Evolutionary conservation across 805 yeast genomes (phyloP), one percentile per base, ranked within the genome.

Genomic region (Schizosaccharomyces cryophilus): DNA sequence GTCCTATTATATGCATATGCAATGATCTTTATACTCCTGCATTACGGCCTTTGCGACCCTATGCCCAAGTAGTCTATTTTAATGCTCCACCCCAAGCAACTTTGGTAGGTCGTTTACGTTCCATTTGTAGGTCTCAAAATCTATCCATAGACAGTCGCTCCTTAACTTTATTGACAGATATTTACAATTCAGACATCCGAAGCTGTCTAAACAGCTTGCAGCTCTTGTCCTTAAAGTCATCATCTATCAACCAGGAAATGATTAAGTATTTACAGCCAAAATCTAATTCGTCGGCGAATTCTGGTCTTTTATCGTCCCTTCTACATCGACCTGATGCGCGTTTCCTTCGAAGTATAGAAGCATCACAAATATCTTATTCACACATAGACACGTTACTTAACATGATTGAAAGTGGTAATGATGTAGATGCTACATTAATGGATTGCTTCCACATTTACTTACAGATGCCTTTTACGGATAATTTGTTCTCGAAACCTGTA

Each of bases 1-100:
- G 97, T 65, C 97, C 97, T 1, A 87, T 93, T 21, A 86, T 90
- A 61, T 89, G 95, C 54, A 80, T 93, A 62, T 94, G 96, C 69
- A 93, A 90, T 68, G 95, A 93, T 67, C 76, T 85, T 1, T 88
- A 85, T 69, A 78, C 86, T 0, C 79, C 82, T 2, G 80, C 85
- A 0, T 73, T 90, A 71, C 94, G 87, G 61, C 81, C 80, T 62
- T 73, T 90, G 63, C 79, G 90, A 63, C 83, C 84, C 0, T 72
- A 77, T 63, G 80, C 90, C 64, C 96, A 90, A 66, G 74, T 85
- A 5, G 74, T 90, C 1, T 69, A 78, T 5, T 84, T 88, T 67
- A 77, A 75, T 62, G 80, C 79, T 62, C 83, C 94, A 0, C 68
- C 79, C 1, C 75, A 73, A 61, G 72, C 69, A 60, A 75, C 74